A percentile compares a stretch with the other conserved stretches of the same genome.
Conservation (phyloP, 1,139 yeast genomes). For the Yarrowia galli region DNA sequence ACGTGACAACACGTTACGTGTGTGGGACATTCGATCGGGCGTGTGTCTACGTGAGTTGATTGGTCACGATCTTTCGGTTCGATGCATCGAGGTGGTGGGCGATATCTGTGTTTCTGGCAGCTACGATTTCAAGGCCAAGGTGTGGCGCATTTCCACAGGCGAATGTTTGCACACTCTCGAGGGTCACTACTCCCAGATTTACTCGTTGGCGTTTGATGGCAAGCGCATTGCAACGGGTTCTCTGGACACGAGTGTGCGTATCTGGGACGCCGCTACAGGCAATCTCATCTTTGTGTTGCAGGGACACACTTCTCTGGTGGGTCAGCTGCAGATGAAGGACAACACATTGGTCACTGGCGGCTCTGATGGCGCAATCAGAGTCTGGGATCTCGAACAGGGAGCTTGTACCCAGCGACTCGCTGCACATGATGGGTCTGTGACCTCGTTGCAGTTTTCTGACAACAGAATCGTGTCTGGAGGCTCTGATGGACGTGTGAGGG, state of each 20-base stretch:
- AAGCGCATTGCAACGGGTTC: slow-evolving; percentile 80
- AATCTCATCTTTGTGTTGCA: slow-evolving; percentile 77
- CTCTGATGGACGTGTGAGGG: slow-evolving; percentile 84
- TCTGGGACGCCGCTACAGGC: slow-evolving; percentile 90
- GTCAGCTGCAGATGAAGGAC: slow-evolving; percentile 86
- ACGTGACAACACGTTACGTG: slow-evolving; percentile 85
- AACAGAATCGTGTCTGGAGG: slow-evolving; percentile 89
- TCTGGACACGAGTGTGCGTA: slow-evolving; percentile 85
- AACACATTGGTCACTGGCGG: slow-evolving; percentile 92
- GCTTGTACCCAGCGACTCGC: slow-evolving; percentile 89
- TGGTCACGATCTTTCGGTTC: slow-evolving; percentile 76
- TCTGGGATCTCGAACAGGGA: slow-evolving; percentile 92
- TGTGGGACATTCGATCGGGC: slow-evolving; percentile 89
- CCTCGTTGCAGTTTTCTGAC: slow-evolving; percentile 87
- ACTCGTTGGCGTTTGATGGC: slow-evolving; percentile 86
- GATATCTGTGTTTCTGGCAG: slow-evolving; percentile 66
- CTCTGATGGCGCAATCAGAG: slow-evolving; percentile 85
- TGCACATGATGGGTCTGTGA: slow-evolving; percentile 79
- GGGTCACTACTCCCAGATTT: slow-evolving; percentile 90
- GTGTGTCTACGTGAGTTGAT: slow-evolving; percentile 75
- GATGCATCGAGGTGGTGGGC: slow-evolving; percentile 71
- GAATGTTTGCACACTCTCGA: slow-evolving; percentile 73
- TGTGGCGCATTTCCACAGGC: slow-evolving; percentile 86
- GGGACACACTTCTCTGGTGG: slow-evolving; percentile 71
- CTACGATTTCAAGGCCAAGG: slow-evolving; percentile 87